These are phyloP conservation scores for Arthroderma sp. DNA, from an alignment of 2,329 filamentous ascomycete genomes.

Conservation along the genomic window DNA sequence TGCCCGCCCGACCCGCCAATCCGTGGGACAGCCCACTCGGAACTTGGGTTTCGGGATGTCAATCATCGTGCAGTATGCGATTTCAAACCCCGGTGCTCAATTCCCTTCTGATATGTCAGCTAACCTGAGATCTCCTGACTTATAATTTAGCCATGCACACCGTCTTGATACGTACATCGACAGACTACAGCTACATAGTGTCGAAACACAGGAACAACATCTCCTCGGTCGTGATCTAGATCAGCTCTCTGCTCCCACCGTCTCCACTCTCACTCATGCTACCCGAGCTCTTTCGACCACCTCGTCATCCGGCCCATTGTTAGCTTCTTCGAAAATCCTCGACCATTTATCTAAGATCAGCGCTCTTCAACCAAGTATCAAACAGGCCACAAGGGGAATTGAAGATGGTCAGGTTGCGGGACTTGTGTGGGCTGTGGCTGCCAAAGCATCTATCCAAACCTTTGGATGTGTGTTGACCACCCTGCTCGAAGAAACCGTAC, in stretches of 20 bases:
- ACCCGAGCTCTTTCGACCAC: conserved; percentile 59
- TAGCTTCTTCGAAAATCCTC: conserved; percentile 49
- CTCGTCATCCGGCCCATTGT: conserved; percentile 48
- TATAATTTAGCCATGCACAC: conserved; percentile 37
- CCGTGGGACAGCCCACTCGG: too few relatives aligned
- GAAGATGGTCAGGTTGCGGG: conserved; percentile 18
- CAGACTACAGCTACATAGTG: conserved; percentile 36
- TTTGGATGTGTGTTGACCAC: conserved; percentile 69
- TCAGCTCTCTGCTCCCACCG: background rate
- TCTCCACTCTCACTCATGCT: conserved; percentile 46
- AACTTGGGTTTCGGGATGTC: too few relatives aligned
- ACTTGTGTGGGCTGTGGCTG: conserved; percentile 78
- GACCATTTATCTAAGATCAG: conserved; percentile 49
- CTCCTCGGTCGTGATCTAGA: conserved; percentile 12
- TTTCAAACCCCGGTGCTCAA: too few relatives aligned
- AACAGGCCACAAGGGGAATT: conserved; percentile 10
- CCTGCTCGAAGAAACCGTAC: conserved; percentile 69
- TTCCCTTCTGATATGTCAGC: background rate
- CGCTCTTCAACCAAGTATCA: conserved; percentile 11
- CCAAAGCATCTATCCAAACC: conserved; percentile 82
- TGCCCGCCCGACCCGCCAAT: too few relatives aligned
- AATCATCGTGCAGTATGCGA: too few relatives aligned
- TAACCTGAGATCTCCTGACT: background rate
- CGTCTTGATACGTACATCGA: conserved; percentile 47
- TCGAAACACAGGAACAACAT: conserved; percentile 19